Percentiles rank a stretch among this genome's conserved stretches.
Conservation (phyloP, 2,329 filamentous ascomycete species). For the Arthroderma sp. region DNA sequence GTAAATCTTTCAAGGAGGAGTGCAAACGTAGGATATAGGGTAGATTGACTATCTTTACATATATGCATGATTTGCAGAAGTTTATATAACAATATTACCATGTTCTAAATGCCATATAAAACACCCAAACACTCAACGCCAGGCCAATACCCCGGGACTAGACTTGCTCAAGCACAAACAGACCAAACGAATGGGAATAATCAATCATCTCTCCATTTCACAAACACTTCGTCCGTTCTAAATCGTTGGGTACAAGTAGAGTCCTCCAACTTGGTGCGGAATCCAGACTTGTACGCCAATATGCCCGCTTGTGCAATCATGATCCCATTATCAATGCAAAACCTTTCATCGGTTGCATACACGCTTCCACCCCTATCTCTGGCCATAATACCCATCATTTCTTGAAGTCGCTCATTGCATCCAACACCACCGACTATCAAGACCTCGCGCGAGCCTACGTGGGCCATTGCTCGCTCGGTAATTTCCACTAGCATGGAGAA, state of each 20-base stretch:
- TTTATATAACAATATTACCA: too few relatives aligned
- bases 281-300: constrained; percentile 70
- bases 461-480: constrained; percentile 95
- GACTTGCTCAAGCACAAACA: too few relatives aligned
- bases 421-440: constrained; percentile 92
- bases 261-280: constrained; percentile 61
- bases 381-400: constrained; percentile 98
- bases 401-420: constrained; percentile 83
- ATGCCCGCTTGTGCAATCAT: constrained; percentile 98
- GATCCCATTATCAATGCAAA: constrained; percentile 98
- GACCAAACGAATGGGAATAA: too few relatives aligned
- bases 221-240: constrained; percentile 66
- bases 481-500: constrained; percentile 98
- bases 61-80: too few relatives aligned
- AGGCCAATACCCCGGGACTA: too few relatives aligned
- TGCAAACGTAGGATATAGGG: too few relatives aligned
- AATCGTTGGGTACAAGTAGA: constrained; percentile 77
- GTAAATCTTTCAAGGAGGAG: too few relatives aligned
- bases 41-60: too few relatives aligned
- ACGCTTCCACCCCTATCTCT: constrained; percentile 75
- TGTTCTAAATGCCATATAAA: too few relatives aligned
- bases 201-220: constrained; percentile 56
- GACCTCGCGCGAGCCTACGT: constrained; percentile 85
- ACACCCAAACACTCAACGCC: too few relatives aligned
- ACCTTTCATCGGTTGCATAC: constrained; percentile 90